Conservation (phyloP, 140 eudicot genomes). For the Flaveria floridana region DNA sequence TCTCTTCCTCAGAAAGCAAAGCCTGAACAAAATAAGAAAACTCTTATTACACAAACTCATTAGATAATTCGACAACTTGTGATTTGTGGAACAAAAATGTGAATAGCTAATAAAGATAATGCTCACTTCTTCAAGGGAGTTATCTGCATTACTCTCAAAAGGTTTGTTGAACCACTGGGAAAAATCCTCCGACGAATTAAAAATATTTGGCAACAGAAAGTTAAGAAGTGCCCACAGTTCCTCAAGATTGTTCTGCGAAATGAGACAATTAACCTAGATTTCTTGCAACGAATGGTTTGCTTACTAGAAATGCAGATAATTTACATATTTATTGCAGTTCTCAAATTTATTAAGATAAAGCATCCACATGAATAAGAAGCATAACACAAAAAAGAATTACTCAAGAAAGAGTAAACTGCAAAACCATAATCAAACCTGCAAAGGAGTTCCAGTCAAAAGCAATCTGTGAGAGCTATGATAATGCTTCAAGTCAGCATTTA, state of each 20-base stretch:
- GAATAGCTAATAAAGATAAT: slow-evolving; percentile 6
- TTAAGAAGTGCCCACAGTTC: slow-evolving; percentile 98
- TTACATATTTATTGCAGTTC: slow-evolving; percentile 9
- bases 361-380: slow-evolving; percentile 13
- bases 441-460: slow-evolving; percentile 94
- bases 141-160: slow-evolving; percentile 84
- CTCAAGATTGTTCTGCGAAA: slow-evolving; percentile 88
- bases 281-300: neutral
- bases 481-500: slow-evolving; percentile 96
- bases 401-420: slow-evolving; percentile 8
- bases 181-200: slow-evolving; percentile 92
- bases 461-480: slow-evolving; percentile 90
- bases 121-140: slow-evolving; percentile 86
- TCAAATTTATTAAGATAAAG: neutral
- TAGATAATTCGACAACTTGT: slow-evolving; percentile 10
- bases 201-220: slow-evolving; percentile 92
- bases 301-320: neutral
- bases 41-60: neutral
- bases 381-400: slow-evolving; percentile 14
- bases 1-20: slow-evolving; percentile 92
- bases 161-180: slow-evolving; percentile 99
- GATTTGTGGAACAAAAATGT: slow-evolving; percentile 15
- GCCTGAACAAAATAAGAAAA: slow-evolving; percentile 53
- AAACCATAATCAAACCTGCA: slow-evolving; percentile 57
- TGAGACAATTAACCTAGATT: slow-evolving; percentile 20